Conservation (phyloP, 2,329 filamentous ascomycete species). For the Ascochyta clinopodiicola region DNA sequence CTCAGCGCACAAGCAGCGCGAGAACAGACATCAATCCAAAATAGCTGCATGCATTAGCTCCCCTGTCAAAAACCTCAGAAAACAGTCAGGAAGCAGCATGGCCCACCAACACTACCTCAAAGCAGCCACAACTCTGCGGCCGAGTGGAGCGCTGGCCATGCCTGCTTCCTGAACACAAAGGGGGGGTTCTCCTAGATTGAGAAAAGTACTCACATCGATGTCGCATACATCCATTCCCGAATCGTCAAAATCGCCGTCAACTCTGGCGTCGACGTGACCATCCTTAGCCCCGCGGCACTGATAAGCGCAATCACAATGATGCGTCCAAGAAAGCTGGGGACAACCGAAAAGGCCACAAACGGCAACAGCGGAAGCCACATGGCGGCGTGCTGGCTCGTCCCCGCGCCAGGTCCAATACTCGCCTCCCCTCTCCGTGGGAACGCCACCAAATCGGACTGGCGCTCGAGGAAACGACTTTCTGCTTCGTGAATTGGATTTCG, state of each 20-base stretch:
- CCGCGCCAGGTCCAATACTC: conserved; percentile 18
- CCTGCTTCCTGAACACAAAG: conserved; percentile 2
- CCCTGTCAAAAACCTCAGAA: conserved; percentile 21
- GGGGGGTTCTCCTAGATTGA: conserved; percentile 3
- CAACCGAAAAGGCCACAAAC: conserved; percentile 52
- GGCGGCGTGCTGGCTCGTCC: conserved; percentile 30
- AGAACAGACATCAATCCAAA: conserved; percentile 51
- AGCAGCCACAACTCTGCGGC: background rate
- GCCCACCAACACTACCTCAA: background rate
- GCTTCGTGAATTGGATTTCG: conserved; percentile 63
- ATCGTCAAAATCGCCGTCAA: conserved; percentile 45
- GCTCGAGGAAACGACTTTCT: conserved; percentile 67
- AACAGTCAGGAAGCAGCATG: background rate
- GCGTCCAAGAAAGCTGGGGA: conserved; percentile 51
- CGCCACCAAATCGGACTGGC: conserved; percentile 61
- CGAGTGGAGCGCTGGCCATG: background rate
- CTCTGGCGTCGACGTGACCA: conserved; percentile 44
- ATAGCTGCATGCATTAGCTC: conserved; percentile 50
- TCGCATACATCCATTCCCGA: conserved; percentile 50
- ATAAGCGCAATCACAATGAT: conserved; percentile 50
- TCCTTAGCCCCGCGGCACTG: conserved; percentile 43
- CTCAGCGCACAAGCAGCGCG: conserved; percentile 46
- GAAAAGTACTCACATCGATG: conserved; percentile 48
- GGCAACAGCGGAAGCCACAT: conserved; percentile 49
- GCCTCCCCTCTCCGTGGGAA: conserved; percentile 31